phyloP scores from a whole-genome alignment of 2,329 filamentous ascomycete species.

The Penicillium sclerotigenum region DNA sequence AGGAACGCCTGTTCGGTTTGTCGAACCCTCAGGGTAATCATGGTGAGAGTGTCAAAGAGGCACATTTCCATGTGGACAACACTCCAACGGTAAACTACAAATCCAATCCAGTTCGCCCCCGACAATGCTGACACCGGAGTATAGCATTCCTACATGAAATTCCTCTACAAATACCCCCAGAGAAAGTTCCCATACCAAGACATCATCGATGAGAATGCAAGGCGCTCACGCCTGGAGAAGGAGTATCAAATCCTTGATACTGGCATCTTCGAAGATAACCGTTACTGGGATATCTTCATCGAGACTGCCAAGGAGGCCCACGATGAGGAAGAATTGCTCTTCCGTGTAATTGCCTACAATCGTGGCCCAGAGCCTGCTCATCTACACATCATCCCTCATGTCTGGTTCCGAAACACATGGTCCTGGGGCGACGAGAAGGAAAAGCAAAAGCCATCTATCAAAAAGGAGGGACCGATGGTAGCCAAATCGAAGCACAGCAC shows the following conservation, averaged over 20 bases:
- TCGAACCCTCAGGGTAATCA: slow-evolving; percentile 97
- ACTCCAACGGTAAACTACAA: slow-evolving; percentile 62
- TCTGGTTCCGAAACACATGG: slow-evolving; percentile 98
- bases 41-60: slow-evolving; percentile 94
- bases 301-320: slow-evolving; percentile 94
- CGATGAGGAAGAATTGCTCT: slow-evolving; percentile 85
- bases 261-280: slow-evolving; percentile 78
- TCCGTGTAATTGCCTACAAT: slow-evolving; percentile 95
- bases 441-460: slow-evolving; percentile 77
- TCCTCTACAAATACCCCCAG: slow-evolving; percentile 95
- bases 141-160: slow-evolving; percentile 98
- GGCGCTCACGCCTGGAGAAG: slow-evolving; percentile 68
- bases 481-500: slow-evolving; percentile 75
- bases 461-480: slow-evolving; percentile 61
- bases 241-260: slow-evolving; percentile 94
- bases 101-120: background rate
- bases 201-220: slow-evolving; percentile 77
- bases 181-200: slow-evolving; percentile 88
- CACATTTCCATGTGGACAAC: slow-evolving; percentile 94
- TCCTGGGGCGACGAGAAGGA: slow-evolving; percentile 78
- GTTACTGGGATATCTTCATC: slow-evolving; percentile 96
- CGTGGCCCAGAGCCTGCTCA: slow-evolving; percentile 85
- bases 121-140: slow-evolving; percentile 3
- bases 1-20: slow-evolving; percentile 90
- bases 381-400: slow-evolving; percentile 87